Base-by-base conservation (phyloP, 2,329 filamentous ascomycete species). In the Pseudogymnoascus sp. region DNA sequence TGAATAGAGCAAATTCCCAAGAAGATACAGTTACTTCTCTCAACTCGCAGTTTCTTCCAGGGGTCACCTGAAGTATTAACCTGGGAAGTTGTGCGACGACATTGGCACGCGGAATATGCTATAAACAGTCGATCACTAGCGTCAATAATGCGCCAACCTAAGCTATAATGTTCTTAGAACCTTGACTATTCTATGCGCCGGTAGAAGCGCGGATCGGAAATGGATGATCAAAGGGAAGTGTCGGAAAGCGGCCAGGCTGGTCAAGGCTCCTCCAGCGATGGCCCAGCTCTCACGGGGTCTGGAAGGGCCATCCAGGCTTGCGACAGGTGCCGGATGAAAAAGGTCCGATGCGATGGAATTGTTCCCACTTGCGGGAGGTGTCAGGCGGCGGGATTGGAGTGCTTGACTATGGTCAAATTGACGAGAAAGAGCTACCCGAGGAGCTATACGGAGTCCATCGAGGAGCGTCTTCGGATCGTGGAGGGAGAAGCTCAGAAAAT, bases 371-470 rank as follows among this genome's bases (percentile, higher is more conserved):
- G 65, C 16, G 61, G 63, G 31, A 59, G 64, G 18, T 66, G 65
- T 11, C 63, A 65, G 44, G 35, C 40, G 5, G 65, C 64, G 2
- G 62, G 64, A 14, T 40, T 64, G 53, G 62, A 65, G 28, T 66
- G 65, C 50, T 44, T 65, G 23, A 66, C 63, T 7, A 66, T 62
- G 11, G 61, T 65, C 21, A 66, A 66, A 40, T 62, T 66, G 53
- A 65, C 56, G 18, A 61, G 64, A 18, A 66, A 66, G 59, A 63
- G 63, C 12, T 66, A 66, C 16, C 64, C 64, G 14, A 61, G 62
- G 53, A 65, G 62, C 62, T 66, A 65, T 40, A 66, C 65, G 2
- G 65, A 66, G 53, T 65, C 64, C 2, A 65, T 66, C 25, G 64
- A 66, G 35, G 62, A 66, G 44, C 65, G 65, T 14, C 44, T 66